Evolutionary conservation across 441 rosid species (phyloP).

Genomic region (Corymbia calophylla): DNA sequence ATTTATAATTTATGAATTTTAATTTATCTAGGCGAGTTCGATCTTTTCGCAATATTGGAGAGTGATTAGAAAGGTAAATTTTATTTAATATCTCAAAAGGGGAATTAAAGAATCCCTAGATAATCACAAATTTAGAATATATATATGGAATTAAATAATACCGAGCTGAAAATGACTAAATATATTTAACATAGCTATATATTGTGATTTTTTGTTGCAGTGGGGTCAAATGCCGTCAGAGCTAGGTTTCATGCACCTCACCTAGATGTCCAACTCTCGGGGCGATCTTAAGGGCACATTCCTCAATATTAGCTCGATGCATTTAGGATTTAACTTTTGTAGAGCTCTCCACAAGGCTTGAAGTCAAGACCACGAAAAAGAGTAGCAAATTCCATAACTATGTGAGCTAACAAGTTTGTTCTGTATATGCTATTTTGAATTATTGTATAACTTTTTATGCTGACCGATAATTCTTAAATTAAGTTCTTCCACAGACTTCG

Average conservation of each 20-base stretch:
- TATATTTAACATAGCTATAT: no score
- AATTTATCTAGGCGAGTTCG: not conserved
- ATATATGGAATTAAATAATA: not conserved
- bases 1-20: not conserved
- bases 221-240: fast-evolving
- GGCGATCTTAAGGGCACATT: not conserved
- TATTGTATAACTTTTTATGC: not conserved
- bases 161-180: not conserved
- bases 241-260: not conserved
- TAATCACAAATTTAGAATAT: not conserved
- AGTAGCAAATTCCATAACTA: not conserved
- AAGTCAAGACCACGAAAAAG: not conserved
- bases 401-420: not conserved
- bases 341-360: not conserved
- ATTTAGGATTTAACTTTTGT: not conserved
- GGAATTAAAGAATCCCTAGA: not conserved
- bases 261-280: fast-evolving
- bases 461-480: not conserved
- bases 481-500: not conserved
- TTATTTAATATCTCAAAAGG: not conserved
- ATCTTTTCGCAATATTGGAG: not conserved
- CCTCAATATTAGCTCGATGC: not conserved
- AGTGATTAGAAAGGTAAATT: not conserved
- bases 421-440: not conserved
- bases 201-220: not conserved